Evolutionary conservation across 2,329 filamentous ascomycete species (phyloP), one percentile per base, ranked within the genome.

Genomic region (Teratosphaeria epicoccoides): DNA sequence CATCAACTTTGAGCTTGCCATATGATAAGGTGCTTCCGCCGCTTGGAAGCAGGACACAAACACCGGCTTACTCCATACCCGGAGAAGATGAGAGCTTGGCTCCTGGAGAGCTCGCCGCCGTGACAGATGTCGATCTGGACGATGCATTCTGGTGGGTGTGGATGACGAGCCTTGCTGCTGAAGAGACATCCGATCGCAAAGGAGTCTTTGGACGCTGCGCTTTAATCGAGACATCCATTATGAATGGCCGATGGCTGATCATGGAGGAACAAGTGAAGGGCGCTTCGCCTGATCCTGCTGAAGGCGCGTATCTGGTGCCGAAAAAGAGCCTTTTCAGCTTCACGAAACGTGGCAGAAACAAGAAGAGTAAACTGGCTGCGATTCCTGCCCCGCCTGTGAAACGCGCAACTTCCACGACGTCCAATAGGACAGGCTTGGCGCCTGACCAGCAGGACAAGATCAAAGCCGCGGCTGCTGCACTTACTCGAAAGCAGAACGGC

Each of bases 71-170:
- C 12, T 14, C 26, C 6, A 52, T 50, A 2, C 61, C 53, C 24
- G 55, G 55, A 20, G 83, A 89, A 58, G 77, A 77, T 12, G 82
- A 87, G 23, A 75, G 81, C 40, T 75, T 96, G 0, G 89, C 96
- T 58, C 93, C 91, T 0, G 93, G 89, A 49, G 93, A 98, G 75
- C 77, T 98, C 52, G 93, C 93, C 25, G 97, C 89, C 66, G 95
- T 98, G 64, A 86, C 81, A 23, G 79, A 79, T 33, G 80, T 97
- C 52, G 84, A 93, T 56, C 76, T 98, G 4, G 93, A 98, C 61
- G 91, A 97, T 67, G 85, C 89, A 1, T 98, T 98, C 69, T 98
- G 93, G 93, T 97, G 93, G 91, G 93, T 97, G 3, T 98, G 93
- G 93, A 97, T 98, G 78, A 94, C 83, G 61, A 97, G 91, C 75